Conservation (phyloP, 2,329 filamentous ascomycete genomes). For the Alternaria tenuissima region DNA sequence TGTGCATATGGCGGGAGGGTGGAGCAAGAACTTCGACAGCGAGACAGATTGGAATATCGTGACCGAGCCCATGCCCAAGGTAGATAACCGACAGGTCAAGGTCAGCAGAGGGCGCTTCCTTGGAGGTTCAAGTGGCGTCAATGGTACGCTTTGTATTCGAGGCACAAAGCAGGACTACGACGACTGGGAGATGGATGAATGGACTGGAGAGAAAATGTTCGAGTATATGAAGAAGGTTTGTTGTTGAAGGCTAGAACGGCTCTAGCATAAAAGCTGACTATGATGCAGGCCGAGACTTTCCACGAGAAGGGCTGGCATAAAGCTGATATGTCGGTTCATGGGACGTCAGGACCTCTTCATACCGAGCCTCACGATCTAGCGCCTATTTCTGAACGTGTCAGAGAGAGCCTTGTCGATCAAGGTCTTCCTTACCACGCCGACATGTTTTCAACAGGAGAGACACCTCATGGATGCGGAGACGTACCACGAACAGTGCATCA, state of each 20-base stretch:
- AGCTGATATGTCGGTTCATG: slow-evolving; percentile 57
- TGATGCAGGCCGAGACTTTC: slow-evolving; percentile 61
- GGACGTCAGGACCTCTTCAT: slow-evolving; percentile 59
- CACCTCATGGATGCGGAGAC: slow-evolving; percentile 43
- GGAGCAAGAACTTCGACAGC: slow-evolving; percentile 58
- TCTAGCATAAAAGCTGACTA: background rate
- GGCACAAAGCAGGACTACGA: slow-evolving; percentile 61
- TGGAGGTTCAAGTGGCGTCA: slow-evolving; percentile 60
- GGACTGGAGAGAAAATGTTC: slow-evolving; percentile 67
- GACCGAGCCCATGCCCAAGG: slow-evolving; percentile 51
- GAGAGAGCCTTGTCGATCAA: slow-evolving; percentile 63
- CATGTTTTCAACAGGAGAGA: slow-evolving; percentile 63
- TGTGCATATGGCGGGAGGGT: slow-evolving; percentile 61
- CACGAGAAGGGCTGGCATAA: slow-evolving; percentile 66
- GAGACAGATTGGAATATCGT: slow-evolving; percentile 63
- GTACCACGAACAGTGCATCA: slow-evolving; percentile 43
- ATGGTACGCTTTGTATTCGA: slow-evolving; percentile 61
- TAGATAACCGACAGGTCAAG: slow-evolving; percentile 57
- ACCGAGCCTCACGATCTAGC: slow-evolving; percentile 66
- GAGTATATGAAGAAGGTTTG: slow-evolving; percentile 62
- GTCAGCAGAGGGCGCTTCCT: slow-evolving; percentile 60
- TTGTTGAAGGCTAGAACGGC: rapidly evolving
- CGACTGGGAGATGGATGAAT: slow-evolving; percentile 64
- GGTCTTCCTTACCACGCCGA: slow-evolving; percentile 65
- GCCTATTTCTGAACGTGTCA: slow-evolving; percentile 64